Evolutionary conservation across 192 early-diverging fungal genomes (phyloP).

Genomic region (Phlyctochytrium bullatum): DNA sequence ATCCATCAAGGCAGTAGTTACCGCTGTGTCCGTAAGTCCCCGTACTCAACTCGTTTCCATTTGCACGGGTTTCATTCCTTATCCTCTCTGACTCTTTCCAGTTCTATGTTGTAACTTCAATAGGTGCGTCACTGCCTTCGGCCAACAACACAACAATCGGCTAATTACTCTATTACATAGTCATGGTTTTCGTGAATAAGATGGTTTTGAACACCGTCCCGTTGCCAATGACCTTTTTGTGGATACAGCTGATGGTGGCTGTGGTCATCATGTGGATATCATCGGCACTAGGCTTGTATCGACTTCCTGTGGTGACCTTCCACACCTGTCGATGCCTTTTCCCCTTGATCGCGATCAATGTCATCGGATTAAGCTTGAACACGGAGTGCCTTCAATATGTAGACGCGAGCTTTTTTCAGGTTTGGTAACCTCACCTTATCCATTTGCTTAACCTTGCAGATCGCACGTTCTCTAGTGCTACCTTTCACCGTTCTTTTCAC

Average conservation of each 20-base stretch:
- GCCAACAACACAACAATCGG: neutral
- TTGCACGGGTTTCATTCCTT: neutral
- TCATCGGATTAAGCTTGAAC: slow-evolving; percentile 55
- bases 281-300: slow-evolving; percentile 28
- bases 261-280: slow-evolving; percentile 40
- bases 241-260: slow-evolving; percentile 54
- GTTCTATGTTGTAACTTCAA: slow-evolving; percentile 36
- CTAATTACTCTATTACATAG: slow-evolving; percentile 1
- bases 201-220: slow-evolving; percentile 45
- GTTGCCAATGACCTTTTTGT: slow-evolving; percentile 53
- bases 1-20: neutral
- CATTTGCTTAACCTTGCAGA: no score
- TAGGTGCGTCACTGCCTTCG: slow-evolving; percentile 18
- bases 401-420: slow-evolving; percentile 61
- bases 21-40: neutral
- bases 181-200: slow-evolving; percentile 39
- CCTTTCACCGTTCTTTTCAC: slow-evolving; percentile 55
- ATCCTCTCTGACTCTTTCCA: neutral
- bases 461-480: slow-evolving; percentile 55
- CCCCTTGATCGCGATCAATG: slow-evolving; percentile 48
- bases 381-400: slow-evolving; percentile 57
- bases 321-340: neutral
- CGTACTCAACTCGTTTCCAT: no score
- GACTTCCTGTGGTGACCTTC: slow-evolving; percentile 29
- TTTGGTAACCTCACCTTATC: no score